Evolutionary conservation across 768 basidiomycete genomes (phyloP), one percentile per base, ranked within the genome.

Genomic region (Leccinum broughii): DNA sequence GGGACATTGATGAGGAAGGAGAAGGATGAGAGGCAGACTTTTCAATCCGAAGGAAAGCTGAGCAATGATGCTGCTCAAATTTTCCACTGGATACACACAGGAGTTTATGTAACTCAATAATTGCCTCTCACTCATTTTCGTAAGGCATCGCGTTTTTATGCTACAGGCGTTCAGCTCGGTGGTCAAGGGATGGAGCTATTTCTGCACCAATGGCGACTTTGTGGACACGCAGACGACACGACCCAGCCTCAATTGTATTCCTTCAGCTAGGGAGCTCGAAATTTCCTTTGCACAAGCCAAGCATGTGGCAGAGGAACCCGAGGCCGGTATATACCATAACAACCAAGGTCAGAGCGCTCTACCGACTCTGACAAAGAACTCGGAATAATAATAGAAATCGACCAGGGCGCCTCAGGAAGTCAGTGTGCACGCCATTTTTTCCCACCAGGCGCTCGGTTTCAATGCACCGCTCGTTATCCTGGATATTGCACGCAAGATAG

Each of bases 1-100:
- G n/a, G n/a, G n/a, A 81, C 84, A 85, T 85, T 39, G 8, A 50
- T 34, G 20, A 39, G 8, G 32, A 44, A 32, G 32, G n/a, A n/a
- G 35, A 39, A 41, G 39, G 8, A 28, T n/a, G 20, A 50, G 34
- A 13, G 17, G 20, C 51, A 48, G 44, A 0, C 48, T 49, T 49
- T 49, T 49, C 22, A 9, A 49, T 44, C 14, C 48, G 7, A 15
- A 26, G 30, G 26, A 44, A n/a, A 54, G 32, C 48, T 7, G 41
- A n/a, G 17, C 15, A 37, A 34, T n/a, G n/a, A n/a, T 15, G 48
- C 30, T 22, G 22, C 26, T 61, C 28, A 28, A 61, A 67, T 54
- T 26, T 49, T 50, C 26, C 50, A 63, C 60, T 55, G 64, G 59
- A 61, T 10, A 35, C 28, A 24, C 57, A 67, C 59, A 67, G 58